Base-by-base conservation (phyloP, 139 green algal species). In the Chlamydomonas schloesseri region DNA sequence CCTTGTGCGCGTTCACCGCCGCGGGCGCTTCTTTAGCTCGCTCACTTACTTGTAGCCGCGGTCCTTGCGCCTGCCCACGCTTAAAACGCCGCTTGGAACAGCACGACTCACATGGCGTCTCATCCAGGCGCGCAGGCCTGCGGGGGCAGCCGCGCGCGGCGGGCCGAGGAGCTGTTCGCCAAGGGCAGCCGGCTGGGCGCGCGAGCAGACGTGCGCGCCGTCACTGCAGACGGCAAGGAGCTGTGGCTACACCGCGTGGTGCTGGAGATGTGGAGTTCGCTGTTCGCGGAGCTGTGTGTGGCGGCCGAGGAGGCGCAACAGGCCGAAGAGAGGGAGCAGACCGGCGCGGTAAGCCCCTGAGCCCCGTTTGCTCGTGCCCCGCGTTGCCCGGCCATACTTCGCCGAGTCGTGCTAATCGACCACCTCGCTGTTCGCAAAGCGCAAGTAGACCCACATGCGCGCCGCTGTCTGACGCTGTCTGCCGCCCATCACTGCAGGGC, bases 241-340 rank as follows among this genome's bases (percentile, higher is more conserved):
- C 37, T 83, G 14, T 83, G 60, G 60, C 76, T 83, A 26, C 76
- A 83, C 60, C 76, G 76, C 17, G 60, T 72, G 0, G 17, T 83
- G 11, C 60, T 83, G 60, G 76, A 72, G 36, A 83, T 83, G 76
- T 83, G 76, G 76, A 73, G 60, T 60, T 20, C 2, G 6, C 37
- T 83, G 8, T 60, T 83, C 17, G 28, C 53, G 14, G 76, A 83
- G 36, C 37, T 83, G 9, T 33, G 47, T 37, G 34, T 23, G 6
- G 74, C 74, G 1, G 24, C 28, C 4, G 60, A n/a, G 10, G 60
- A 68, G 26, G 60, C 13, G 20, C 23, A n/a, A n/a, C n/a, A n/a
- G n/a, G n/a, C n/a, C n/a, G n/a, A n/a, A n/a, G n/a, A n/a, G n/a
- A n/a, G n/a, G n/a, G n/a, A n/a, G n/a, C n/a, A n/a, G n/a, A n/a